Percentiles rank a stretch among this genome's conserved stretches.
Evolutionary conservation across 176 grass and related monocot species (phyloP).

Genomic region (Hordeum vulgare): DNA sequence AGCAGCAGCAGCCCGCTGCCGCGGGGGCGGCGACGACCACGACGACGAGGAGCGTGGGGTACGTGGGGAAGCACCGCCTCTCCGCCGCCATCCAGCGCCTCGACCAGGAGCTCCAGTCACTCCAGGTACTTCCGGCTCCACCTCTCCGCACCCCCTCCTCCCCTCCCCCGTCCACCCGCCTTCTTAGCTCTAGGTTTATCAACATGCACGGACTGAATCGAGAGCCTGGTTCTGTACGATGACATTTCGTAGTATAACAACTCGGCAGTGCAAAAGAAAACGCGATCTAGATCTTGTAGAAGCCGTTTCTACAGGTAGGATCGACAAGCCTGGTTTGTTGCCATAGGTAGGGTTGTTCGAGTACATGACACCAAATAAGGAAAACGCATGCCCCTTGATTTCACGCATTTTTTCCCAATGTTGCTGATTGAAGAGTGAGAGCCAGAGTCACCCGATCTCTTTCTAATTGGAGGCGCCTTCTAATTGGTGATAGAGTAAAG

Average conservation of each 20-base stretch:
- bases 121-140: conserved; percentile 33
- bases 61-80: conserved; percentile 81
- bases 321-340: not conserved
- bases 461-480: not conserved
- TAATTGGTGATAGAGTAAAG: not conserved
- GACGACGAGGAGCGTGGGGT: conserved; percentile 37
- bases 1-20: not conserved
- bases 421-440: not conserved
- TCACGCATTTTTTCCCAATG: no score
- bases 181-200: not conserved
- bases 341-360: not conserved
- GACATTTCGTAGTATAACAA: not conserved
- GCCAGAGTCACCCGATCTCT: not conserved
- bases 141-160: not conserved
- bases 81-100: conserved; percentile 72
- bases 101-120: conserved; percentile 78
- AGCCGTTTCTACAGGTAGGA: not conserved
- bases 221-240: no score
- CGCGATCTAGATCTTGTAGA: conserved; percentile 29
- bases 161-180: not conserved
- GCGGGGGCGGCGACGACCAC: not conserved
- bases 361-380: not conserved
- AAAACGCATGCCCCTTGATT: not conserved
- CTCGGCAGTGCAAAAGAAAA: not conserved
- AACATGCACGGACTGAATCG: not conserved